Percentiles rank a stretch among this genome's conserved stretches.
These are phyloP conservation scores for Xylariaceae sp. DNA, from an alignment of 2,329 filamentous ascomycete genomes.

Conservation along the genomic window DNA sequence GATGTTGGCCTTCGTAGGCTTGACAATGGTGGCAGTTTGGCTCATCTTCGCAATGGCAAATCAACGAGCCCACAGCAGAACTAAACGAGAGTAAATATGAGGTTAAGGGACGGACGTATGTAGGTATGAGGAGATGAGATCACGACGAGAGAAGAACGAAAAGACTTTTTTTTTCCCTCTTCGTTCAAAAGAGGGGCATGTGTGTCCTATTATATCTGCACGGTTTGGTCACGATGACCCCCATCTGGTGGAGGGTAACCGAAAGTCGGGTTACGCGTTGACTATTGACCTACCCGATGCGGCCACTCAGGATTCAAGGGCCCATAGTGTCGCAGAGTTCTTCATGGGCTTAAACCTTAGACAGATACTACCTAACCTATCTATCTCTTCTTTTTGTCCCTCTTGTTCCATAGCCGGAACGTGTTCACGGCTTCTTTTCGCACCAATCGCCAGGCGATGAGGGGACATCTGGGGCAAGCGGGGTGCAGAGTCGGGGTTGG, in stretches of 20 bases:
- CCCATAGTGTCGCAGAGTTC: conserved; percentile 4
- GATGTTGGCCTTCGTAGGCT: conserved; percentile 75
- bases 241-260: conserved; percentile 7
- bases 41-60: conserved; percentile 21
- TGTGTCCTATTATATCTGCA: conserved; percentile 16
- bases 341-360: too few relatives aligned
- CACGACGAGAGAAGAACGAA: conserved; percentile 9
- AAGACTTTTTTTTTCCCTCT: conserved; percentile 2
- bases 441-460: conserved; percentile 7
- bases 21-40: conserved; percentile 32
- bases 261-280: conserved; percentile 1
- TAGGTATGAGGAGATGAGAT: too few relatives aligned
- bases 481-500: conserved; percentile 13
- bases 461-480: conserved; percentile 11
- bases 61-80: background rate
- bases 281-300: conserved; percentile 4
- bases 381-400: background rate
- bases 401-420: conserved; percentile 5
- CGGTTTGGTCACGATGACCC: conserved; percentile 17
- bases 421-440: conserved; percentile 5
- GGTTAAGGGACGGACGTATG: too few relatives aligned
- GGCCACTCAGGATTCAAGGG: conserved; percentile 4
- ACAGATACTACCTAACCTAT: too few relatives aligned
- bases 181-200: conserved; percentile 25
- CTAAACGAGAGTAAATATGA: background rate